These are phyloP conservation scores for Debaryomyces hansenii DNA, from an alignment of 805 yeast genomes.

Conservation along the genomic window DNA sequence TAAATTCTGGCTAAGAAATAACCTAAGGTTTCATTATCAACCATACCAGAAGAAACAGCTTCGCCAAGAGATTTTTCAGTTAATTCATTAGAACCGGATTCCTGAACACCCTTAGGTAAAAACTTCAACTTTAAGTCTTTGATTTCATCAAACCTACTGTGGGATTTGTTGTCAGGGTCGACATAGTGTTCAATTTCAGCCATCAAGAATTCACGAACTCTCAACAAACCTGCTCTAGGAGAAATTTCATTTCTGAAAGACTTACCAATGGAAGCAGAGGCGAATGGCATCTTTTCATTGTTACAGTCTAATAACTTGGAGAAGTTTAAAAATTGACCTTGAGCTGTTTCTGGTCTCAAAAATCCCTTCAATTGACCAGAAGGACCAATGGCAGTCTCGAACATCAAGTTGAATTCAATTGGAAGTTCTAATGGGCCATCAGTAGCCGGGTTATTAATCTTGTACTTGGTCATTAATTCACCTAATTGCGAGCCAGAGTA, in stretches of 20 bases:
- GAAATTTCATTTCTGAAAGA: conserved; percentile 98
- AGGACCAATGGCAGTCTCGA: conserved; percentile 98
- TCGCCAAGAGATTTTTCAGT: conserved; percentile 75
- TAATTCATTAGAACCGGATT: conserved; percentile 75
- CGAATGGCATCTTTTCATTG: conserved; percentile 97
- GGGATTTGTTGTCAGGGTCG: conserved; percentile 86
- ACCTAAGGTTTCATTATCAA: conserved; percentile 96
- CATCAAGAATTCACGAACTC: conserved; percentile 99
- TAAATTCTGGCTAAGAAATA: conserved; percentile 94
- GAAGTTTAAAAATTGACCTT: conserved; percentile 97
- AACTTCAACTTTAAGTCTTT: conserved; percentile 71
- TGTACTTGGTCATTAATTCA: conserved; percentile 75
- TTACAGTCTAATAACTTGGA: conserved; percentile 90
- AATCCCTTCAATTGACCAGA: conserved; percentile 95
- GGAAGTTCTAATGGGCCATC: conserved; percentile 87
- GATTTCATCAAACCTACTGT: conserved; percentile 76
- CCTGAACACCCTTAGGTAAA: conserved; percentile 85
- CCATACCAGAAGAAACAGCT: conserved; percentile 84
- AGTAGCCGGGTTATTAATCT: conserved; percentile 90
- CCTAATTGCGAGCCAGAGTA: conserved; percentile 92
- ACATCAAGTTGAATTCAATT: conserved; percentile 95
- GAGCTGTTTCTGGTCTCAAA: conserved; percentile 98
- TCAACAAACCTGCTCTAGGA: conserved; percentile 94
- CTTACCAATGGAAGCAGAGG: conserved; percentile 98
- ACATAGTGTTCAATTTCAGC: conserved; percentile 99